A percentile compares a stretch with the other conserved stretches of the same genome.
Conservation (phyloP, 345 rosid species). For the Chamaenerion angustifolium region DNA sequence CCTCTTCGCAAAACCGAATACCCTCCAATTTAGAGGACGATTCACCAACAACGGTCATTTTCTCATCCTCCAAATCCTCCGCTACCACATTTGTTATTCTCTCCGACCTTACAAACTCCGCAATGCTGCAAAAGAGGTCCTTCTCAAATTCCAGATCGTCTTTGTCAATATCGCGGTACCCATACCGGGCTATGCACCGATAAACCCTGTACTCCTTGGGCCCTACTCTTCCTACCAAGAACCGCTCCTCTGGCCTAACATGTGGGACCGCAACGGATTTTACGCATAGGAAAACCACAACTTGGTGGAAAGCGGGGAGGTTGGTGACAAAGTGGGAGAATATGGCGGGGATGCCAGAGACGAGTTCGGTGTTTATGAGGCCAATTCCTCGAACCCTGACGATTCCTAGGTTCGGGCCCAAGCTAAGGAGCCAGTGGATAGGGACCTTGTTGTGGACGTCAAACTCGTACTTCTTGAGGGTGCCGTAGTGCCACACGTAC, state of each 20-base stretch:
- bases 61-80: constrained; percentile 28
- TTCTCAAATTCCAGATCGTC: constrained; percentile 79
- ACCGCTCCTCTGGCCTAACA: constrained; percentile 78
- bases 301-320: constrained; percentile 98
- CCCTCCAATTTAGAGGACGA: constrained; percentile 46
- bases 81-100: constrained; percentile 16
- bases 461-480: constrained; percentile 66
- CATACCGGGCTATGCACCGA: constrained; percentile 88
- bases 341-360: constrained; percentile 85
- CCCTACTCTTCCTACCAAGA: constrained; percentile 79
- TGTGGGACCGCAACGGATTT: constrained; percentile 95
- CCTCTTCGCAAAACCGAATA: constrained; percentile 36
- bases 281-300: constrained; percentile 79
- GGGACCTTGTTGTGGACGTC: constrained; percentile 94
- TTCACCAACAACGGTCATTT: constrained; percentile 64
- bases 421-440: constrained; percentile 70
- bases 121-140: constrained; percentile 73
- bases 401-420: constrained; percentile 72
- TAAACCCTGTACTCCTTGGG: constrained; percentile 72
- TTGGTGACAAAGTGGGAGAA: constrained; percentile 97
- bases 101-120: constrained; percentile 65
- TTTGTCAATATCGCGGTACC: constrained; percentile 77
- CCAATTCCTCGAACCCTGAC: constrained; percentile 87
- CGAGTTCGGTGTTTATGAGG: constrained; percentile 82
- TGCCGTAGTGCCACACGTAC: constrained; percentile 93